A percentile compares a stretch with the other conserved stretches of the same genome.
Evolutionary conservation across 2,329 filamentous ascomycete species (phyloP).

Genomic region (Coniochaeta pulveracea): DNA sequence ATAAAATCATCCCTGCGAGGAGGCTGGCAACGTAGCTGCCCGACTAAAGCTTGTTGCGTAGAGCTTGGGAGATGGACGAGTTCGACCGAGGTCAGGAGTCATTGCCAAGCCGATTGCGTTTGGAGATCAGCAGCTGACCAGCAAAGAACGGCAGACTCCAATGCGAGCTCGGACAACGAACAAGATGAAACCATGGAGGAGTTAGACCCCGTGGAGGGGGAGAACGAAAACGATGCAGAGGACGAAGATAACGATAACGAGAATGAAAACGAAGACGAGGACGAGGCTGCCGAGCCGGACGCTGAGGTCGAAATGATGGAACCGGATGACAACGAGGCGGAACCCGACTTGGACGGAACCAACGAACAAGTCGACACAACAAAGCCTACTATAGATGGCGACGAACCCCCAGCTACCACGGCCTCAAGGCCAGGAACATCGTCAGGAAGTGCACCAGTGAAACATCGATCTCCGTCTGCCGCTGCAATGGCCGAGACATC

Average conservation of each 20-base stretch:
- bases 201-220: constrained; percentile 21
- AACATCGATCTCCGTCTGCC: constrained; percentile 9
- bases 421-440: neutral
- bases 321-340: constrained; percentile 16
- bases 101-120: neutral
- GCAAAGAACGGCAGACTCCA: constrained; percentile 17
- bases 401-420: neutral
- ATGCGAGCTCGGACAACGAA: constrained; percentile 36
- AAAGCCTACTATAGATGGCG: no score
- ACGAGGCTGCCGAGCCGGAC: constrained; percentile 20
- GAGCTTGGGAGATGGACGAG: constrained; percentile 3
- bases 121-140: neutral
- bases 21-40: no score
- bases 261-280: constrained; percentile 27
- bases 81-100: constrained; percentile 1
- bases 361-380: constrained; percentile 12
- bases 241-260: constrained; percentile 31
- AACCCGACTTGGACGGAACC: constrained; percentile 28
- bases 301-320: constrained; percentile 19
- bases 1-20: no score
- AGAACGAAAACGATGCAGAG: constrained; percentile 27
- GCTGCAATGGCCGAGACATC: constrained; percentile 19
- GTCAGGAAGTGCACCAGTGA: constrained; percentile 8
- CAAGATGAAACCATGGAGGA: constrained; percentile 48
- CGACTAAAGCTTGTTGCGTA: no score